Evolutionary conservation across 164 flowering plant species (phyloP), one percentile per base, ranked within the genome.

Genomic region (Kingdonia uniflora): DNA sequence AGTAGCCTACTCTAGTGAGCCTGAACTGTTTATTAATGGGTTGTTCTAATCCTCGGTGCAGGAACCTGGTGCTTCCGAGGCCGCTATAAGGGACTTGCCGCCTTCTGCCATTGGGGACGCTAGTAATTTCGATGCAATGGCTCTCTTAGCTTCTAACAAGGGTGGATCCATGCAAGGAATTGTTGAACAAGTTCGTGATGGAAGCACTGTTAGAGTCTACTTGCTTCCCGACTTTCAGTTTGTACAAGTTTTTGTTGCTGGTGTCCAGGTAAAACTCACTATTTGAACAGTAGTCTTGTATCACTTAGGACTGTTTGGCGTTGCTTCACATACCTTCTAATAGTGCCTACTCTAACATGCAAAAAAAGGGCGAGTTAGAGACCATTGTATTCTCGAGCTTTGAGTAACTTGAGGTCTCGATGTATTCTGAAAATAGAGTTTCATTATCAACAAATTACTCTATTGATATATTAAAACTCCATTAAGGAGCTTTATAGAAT

Each of bases 101-200:
- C 97, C 96, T 11, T 94, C 99, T 42, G 86, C 99, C 42, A 74
- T 89, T 60, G 95, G 95, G 51, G 87, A 85, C 77, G 57, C 92
- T 44, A 71, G 86, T 72, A 89, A 78, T 60, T 73, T 94, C 14
- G 90, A 89, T 74, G 95, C 95, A 11, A 80, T 75, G 86, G 78
- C 80, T 22, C 74, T 94, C 19, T 60, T 87, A 55, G 71, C 67
- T 64, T 70, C 72, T 52, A 84, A 81, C 55, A 89, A 89, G 59
- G 95, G 97, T 19, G 75, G 63, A 29, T 80, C 92, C 16, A 71
- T 92, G 83, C 69, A 82, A 67, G 86, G 81, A 22, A 70, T 87
- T 64, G 96, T 94, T 12, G 99, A 94, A 78, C 96, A 85, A 62
- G 81, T 82, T 65, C 87, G 88, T 21, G 95, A 88, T 78, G 96